A percentile compares a stretch with the other conserved stretches of the same genome.
Evolutionary conservation across 495 filamentous ascomycete species (phyloP).

Genomic region (Parmelia sp.): DNA sequence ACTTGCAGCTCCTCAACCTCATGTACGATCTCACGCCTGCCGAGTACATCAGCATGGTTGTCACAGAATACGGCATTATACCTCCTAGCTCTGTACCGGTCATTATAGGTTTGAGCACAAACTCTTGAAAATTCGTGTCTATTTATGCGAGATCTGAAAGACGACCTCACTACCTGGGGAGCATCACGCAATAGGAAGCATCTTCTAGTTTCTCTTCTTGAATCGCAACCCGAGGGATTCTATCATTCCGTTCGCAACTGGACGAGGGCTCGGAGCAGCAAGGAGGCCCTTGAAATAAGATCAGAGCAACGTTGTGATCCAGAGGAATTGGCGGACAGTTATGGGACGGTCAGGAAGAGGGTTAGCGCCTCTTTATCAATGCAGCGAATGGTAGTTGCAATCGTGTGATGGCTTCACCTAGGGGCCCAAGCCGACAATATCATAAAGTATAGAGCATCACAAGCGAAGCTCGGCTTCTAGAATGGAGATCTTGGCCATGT

Average conservation of each 20-base stretch:
- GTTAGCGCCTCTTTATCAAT: not conserved
- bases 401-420: not conserved
- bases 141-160: not conserved
- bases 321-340: not conserved
- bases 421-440: not conserved
- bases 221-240: not conserved
- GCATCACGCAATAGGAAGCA: not conserved
- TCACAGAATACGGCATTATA: constrained; percentile 85
- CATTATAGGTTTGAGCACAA: constrained; percentile 47
- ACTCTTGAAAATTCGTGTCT: constrained; percentile 20
- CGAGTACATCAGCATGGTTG: constrained; percentile 77
- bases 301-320: not conserved
- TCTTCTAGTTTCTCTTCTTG: not conserved
- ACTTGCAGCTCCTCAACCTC: constrained; percentile 69
- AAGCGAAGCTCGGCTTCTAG: not conserved
- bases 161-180: not conserved
- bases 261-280: not conserved
- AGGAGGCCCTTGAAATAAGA: not conserved
- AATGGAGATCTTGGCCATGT: not conserved
- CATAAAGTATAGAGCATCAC: not conserved
- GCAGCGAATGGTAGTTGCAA: not conserved
- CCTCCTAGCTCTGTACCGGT: constrained; percentile 76
- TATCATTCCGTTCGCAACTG: not conserved
- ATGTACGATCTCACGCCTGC: constrained; percentile 95
- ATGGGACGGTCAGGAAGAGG: not conserved